A percentile compares a stretch with the other conserved stretches of the same genome.
Evolutionary conservation across 768 basidiomycete species (phyloP).

Genomic region (Amylocystis lapponica): DNA sequence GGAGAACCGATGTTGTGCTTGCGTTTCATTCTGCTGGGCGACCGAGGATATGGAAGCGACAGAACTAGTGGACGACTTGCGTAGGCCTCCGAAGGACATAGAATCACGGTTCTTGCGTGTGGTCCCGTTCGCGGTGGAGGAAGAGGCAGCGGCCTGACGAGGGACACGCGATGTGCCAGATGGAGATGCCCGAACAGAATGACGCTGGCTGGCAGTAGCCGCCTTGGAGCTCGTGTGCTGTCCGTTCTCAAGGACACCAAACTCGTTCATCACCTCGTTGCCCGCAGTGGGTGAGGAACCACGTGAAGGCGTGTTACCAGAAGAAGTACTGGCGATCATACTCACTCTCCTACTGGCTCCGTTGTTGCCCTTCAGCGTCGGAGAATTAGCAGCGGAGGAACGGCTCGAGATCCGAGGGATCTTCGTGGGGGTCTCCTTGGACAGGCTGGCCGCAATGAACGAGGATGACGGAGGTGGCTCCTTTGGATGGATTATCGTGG

Average conservation of each 20-base stretch:
- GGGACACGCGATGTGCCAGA: slow-evolving; percentile 53
- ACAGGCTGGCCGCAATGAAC: slow-evolving; percentile 42
- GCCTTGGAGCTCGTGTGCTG: slow-evolving; percentile 45
- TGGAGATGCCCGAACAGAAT: slow-evolving; percentile 63
- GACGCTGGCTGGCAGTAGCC: slow-evolving; percentile 38
- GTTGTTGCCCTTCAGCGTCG: slow-evolving; percentile 47
- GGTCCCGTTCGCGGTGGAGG: slow-evolving; percentile 39
- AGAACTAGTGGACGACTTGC: slow-evolving; percentile 81
- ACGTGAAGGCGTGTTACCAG: slow-evolving; percentile 41
- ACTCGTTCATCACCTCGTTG: slow-evolving; percentile 56
- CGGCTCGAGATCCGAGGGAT: slow-evolving; percentile 90
- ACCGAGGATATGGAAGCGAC: slow-evolving; percentile 62
- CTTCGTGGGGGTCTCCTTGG: slow-evolving; percentile 88
- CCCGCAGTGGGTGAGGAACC: slow-evolving; percentile 57
- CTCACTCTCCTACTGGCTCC: slow-evolving; percentile 62
- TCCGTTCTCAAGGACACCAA: slow-evolving; percentile 70
- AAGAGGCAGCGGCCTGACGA: slow-evolving; percentile 53
- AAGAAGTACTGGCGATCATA: slow-evolving; percentile 41
- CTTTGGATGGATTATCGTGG: slow-evolving; percentile 50
- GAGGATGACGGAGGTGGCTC: slow-evolving; percentile 52
- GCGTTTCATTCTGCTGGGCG: slow-evolving; percentile 26
- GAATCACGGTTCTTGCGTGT: slow-evolving; percentile 77
- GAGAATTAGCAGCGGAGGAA: slow-evolving; percentile 69
- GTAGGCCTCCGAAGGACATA: slow-evolving; percentile 67
- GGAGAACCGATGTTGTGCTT: slow-evolving; percentile 62